phyloP scores from a whole-genome alignment of 2,329 filamentous ascomycete genomes.

The Knufia fluminis region DNA sequence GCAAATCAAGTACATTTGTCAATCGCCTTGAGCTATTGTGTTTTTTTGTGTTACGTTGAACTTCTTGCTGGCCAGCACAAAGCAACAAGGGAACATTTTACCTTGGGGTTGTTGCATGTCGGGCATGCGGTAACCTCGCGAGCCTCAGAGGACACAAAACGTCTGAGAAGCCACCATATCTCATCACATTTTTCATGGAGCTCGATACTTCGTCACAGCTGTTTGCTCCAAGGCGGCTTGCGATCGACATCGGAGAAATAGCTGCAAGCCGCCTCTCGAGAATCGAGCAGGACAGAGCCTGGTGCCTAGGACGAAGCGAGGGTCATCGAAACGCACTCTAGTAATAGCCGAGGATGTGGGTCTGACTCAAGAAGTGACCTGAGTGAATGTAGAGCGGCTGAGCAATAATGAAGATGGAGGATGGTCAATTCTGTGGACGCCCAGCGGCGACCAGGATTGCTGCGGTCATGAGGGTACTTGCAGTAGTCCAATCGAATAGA shows the following conservation, averaged over 20 bases:
- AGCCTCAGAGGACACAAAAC: not conserved
- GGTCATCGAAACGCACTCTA: not conserved
- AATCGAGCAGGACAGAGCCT: not conserved
- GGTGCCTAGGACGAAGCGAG: not conserved
- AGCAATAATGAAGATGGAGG: not conserved
- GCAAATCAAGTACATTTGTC: conserved; percentile 9
- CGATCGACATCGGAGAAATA: conserved; percentile 3
- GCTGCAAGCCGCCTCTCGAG: not conserved
- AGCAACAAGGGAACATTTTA: not conserved
- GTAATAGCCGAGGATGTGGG: conserved; percentile 2
- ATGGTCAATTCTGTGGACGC: not conserved
- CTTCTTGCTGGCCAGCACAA: conserved; percentile 1
- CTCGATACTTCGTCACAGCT: not conserved
- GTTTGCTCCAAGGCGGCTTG: not conserved
- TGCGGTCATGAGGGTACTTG: conserved; percentile 7
- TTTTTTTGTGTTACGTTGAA: conserved; percentile 7
- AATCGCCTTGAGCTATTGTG: conserved; percentile 1
- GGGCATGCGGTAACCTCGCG: not conserved
- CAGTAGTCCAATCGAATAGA: not conserved
- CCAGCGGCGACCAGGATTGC: not conserved
- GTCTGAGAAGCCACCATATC: not conserved
- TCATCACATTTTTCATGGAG: not conserved
- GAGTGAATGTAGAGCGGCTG: not conserved
- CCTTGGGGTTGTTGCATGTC: conserved; percentile 7
- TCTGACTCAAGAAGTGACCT: not conserved